Evolutionary conservation across 106 monocot species (phyloP).

Genomic region (Dendrobium catenatum): DNA sequence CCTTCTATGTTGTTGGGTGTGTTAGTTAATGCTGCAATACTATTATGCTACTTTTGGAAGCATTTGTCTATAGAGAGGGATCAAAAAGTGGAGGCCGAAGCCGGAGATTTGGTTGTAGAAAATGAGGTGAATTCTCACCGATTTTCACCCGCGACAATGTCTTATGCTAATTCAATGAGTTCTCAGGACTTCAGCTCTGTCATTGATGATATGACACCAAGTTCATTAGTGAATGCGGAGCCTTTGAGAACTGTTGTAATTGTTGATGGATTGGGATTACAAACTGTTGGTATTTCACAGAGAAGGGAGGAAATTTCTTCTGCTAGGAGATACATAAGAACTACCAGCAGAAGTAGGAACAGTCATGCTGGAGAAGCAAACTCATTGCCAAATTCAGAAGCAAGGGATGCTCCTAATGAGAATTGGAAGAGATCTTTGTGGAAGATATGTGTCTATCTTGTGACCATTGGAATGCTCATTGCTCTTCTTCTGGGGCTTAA

Average conservation of each 20-base stretch:
- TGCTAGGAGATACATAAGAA: not conserved
- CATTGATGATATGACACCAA: not conserved
- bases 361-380: not conserved
- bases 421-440: slow-evolving; percentile 29
- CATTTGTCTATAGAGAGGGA: slow-evolving; percentile 19
- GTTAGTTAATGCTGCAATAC: slow-evolving; percentile 14
- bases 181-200: not conserved
- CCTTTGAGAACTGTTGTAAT: not conserved
- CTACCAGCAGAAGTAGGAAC: slow-evolving; percentile 1
- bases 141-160: slow-evolving; percentile 27
- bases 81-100: slow-evolving; percentile 10
- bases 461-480: slow-evolving; percentile 48
- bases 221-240: not conserved
- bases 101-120: slow-evolving; percentile 4
- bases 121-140: slow-evolving; percentile 24
- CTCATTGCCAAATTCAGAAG: slow-evolving; percentile 8
- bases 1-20: slow-evolving; percentile 36
- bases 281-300: not conserved
- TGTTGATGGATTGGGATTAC: not conserved
- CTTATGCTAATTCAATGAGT: slow-evolving; percentile 1
- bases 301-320: slow-evolving; percentile 5
- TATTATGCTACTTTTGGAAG: slow-evolving; percentile 32
- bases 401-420: slow-evolving; percentile 9
- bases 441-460: slow-evolving; percentile 39
- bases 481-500: slow-evolving; percentile 44